Base-by-base conservation (phyloP, 306 rosid genomes). In the Begonia masoniana region DNA sequence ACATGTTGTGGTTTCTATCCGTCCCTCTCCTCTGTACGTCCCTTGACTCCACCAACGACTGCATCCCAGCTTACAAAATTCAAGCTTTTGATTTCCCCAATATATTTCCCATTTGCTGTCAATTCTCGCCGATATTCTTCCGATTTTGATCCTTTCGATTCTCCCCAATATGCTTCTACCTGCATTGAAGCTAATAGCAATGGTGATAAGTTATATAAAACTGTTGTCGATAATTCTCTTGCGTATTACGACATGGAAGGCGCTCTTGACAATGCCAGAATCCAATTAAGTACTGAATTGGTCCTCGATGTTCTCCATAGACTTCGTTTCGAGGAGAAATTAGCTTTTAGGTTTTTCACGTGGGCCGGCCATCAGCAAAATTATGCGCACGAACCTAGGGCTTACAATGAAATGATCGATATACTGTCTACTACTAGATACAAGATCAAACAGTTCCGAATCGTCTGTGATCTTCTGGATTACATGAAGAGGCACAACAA, bases 331-430 rank as follows among this genome's bases (percentile, higher is more conserved):
- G 97, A 89, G 57, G 97, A 89, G 62, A 89, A 82, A 50, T 50
- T 80, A 41, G 97, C 97, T 3, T 80, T 82, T 72, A 76, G 95
- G 61, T 85, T 85, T 52, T 89, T 89, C 66, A 85, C 79, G 14
- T 85, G 95, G 97, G 91, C 85, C 14, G 95, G 91, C 43, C 78
- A 60, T 48, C 87, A 71, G 62, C 85, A 80, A 41, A 76, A 76
- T 62, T 89, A 89, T 70, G 76, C 65, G 15, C 95, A 88, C 15
- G 95, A 88, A 59, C 58, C 72, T 64, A 53, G 56, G 58, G 91
- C 71, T 19, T 89, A 78, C 50, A 82, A 76, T 63, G 94, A 82
- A 43, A 80, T 89, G 97, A 82, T 89, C 51, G 95, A 85, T 43
- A 85, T 81, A 51, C 31, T 89, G 17, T 85, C 97, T 14, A 68